Evolutionary conservation across 2,329 filamentous ascomycete genomes (phyloP), one percentile per base, ranked within the genome.

Genomic region (Colletotrichum lindemuthianum): DNA sequence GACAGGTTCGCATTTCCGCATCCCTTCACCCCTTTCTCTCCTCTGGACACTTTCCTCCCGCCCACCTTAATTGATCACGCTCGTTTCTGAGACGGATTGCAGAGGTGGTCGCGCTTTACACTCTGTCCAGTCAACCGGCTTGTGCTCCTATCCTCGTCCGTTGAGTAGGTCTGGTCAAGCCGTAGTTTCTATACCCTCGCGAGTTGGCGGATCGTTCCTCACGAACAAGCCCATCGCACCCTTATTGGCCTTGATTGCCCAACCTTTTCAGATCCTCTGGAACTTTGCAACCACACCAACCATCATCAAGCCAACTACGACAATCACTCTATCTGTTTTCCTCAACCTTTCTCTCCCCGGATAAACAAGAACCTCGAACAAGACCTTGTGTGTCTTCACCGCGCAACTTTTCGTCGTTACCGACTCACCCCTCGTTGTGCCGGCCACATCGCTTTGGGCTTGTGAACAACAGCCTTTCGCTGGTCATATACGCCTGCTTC

Each of bases 21-120:
- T 58, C 54, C 66, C 63, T 63, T 67, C 66, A 61, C 57, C 67
- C 65, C 65, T 65, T 59, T 57, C 50, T 58, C 56, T 43, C 58
- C 52, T 65, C 50, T 41, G 47, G 58, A 55, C 57, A 43, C 40
- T n/a, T 36, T 24, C 41, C 48, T 41, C 33, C 24, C 24, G 24
- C 24, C 24, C 24, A 50, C 52, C 63, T 63, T 52, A 56, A 65
- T 52, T 57, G 47, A 63, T 52, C 63, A 65, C 63, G 32, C 52
- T 65, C 59, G 58, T 53, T 61, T 63, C 47, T 37, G 45, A 63
- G 58, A 65, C 58, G 40, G 45, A 36, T 49, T 56, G 13, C 47
- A 16, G 3, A 52, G 58, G 58, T 52, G 57, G 63, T 65, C 63
- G 36, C 63, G 58, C 51, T 48, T 49, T 50, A 45, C 24, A 60